Evolutionary conservation across 768 basidiomycete genomes (phyloP).

Genomic region (Nidularia pulvinata): DNA sequence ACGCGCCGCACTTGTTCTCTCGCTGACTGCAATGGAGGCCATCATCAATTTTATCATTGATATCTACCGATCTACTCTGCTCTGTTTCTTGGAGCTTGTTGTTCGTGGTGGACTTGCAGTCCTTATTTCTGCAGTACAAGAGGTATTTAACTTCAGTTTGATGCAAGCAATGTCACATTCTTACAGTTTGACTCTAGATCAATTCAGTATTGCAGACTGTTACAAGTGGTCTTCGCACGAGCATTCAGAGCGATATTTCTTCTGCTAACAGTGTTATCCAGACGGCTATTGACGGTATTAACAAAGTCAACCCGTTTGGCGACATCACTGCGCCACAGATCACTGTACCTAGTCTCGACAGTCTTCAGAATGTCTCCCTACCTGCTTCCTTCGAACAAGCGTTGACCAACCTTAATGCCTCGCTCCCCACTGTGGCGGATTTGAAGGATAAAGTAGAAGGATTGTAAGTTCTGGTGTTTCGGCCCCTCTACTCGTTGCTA

Average conservation of each 20-base stretch:
- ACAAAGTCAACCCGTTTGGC: constrained; percentile 74
- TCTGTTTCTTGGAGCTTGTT: constrained; percentile 92
- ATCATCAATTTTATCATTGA: constrained; percentile 93
- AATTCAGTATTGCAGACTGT: constrained; percentile 64
- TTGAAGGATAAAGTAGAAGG: constrained; percentile 67
- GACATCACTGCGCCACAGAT: constrained; percentile 73
- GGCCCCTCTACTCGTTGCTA: constrained; percentile 1
- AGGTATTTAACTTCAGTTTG: constrained; percentile 45
- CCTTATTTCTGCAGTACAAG: constrained; percentile 80
- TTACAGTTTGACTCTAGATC: constrained; percentile 43
- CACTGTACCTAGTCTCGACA: constrained; percentile 69
- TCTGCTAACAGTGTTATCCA: constrained; percentile 70
- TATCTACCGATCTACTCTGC: constrained; percentile 88
- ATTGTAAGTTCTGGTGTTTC: constrained; percentile 52
- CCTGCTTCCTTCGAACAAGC: constrained; percentile 76
- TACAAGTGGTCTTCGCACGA: constrained; percentile 58
- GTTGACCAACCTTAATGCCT: constrained; percentile 75
- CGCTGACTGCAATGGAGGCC: constrained; percentile 83
- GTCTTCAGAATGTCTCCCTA: constrained; percentile 77
- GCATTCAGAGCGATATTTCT: constrained; percentile 71
- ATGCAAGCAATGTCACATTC: neutral
- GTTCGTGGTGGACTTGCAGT: constrained; percentile 80
- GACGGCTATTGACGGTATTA: constrained; percentile 63
- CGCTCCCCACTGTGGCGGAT: constrained; percentile 77
- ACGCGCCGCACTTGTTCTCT: constrained; percentile 66